phyloP scores from a whole-genome alignment of 2,329 filamentous ascomycete genomes.

The Colletotrichum liaoningense region DNA sequence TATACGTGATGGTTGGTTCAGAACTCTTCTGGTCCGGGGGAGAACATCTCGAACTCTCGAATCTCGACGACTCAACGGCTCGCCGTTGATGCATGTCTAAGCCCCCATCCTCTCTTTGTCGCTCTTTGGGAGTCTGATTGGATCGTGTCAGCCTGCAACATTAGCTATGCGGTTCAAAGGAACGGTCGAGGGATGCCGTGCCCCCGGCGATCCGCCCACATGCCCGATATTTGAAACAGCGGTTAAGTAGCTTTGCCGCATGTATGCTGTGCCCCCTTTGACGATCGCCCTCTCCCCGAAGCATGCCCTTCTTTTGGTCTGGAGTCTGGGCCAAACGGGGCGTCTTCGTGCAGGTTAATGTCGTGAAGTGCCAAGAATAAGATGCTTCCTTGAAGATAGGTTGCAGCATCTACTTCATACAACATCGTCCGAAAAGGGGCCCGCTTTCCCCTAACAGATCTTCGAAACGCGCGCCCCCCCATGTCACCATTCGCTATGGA shows the following conservation, averaged over 20 bases:
- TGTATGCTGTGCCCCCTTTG: slow-evolving; percentile 18
- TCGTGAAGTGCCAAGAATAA: slow-evolving; percentile 8
- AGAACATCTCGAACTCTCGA: not conserved
- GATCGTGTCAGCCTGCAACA: slow-evolving; percentile 12
- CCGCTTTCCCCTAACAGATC: slow-evolving; percentile 15
- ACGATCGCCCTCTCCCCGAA: slow-evolving; percentile 6
- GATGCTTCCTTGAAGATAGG: not conserved
- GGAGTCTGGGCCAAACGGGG: not conserved
- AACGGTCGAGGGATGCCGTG: slow-evolving; percentile 12
- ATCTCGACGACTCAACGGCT: not conserved
- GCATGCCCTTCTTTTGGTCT: not conserved
- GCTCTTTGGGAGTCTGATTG: not conserved
- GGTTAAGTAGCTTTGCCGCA: slow-evolving; percentile 28
- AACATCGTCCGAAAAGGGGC: not conserved
- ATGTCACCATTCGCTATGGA: slow-evolving; percentile 7
- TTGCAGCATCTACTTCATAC: slow-evolving; percentile 7
- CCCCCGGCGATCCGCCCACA: slow-evolving; percentile 28
- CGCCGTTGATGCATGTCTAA: not conserved
- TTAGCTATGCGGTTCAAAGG: not conserved
- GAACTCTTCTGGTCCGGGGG: not conserved
- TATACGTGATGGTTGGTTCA: not conserved
- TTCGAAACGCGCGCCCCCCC: slow-evolving; percentile 10
- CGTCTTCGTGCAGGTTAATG: slow-evolving; percentile 1
- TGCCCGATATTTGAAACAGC: slow-evolving; percentile 33
- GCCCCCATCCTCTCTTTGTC: slow-evolving; percentile 3